Percentiles rank a stretch among this genome's conserved stretches.
Evolutionary conservation across 2,329 filamentous ascomycete species (phyloP).

Genomic region (Davidsoniella eucalypti): DNA sequence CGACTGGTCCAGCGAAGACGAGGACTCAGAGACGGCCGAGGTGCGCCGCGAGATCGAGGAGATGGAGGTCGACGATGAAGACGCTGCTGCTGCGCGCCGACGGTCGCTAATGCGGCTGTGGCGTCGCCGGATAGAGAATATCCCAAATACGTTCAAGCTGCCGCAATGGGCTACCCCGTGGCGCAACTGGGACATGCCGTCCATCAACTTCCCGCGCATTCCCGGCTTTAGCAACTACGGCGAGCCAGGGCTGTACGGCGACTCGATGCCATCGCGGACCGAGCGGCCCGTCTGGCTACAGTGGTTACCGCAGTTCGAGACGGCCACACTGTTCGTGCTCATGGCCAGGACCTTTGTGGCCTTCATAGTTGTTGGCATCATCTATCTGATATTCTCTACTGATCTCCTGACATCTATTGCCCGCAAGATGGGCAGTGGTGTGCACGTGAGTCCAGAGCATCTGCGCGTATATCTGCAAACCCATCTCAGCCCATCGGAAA

Average conservation of each 20-base stretch:
- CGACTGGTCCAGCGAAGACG: conserved; percentile 33
- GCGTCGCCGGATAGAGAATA: conserved; percentile 8
- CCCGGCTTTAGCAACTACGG: conserved; percentile 14
- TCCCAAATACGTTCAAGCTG: conserved; percentile 32
- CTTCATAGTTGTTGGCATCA: conserved; percentile 54
- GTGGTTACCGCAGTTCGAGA: conserved; percentile 14
- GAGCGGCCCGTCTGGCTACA: conserved; percentile 11
- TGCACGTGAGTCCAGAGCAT: conserved; percentile 65
- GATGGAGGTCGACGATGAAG: conserved; percentile 71
- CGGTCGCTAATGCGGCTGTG: conserved; percentile 22
- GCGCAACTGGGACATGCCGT: conserved; percentile 32
- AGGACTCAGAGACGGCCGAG: conserved; percentile 40
- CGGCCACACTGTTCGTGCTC: conserved; percentile 38
- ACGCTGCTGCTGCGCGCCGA: conserved; percentile 32
- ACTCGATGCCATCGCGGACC: conserved; percentile 7
- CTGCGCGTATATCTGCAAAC: conserved; percentile 60
- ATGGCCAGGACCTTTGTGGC: conserved; percentile 60
- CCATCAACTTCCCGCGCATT: conserved; percentile 30
- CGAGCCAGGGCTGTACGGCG: conserved; percentile 5
- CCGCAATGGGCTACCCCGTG: conserved; percentile 39
- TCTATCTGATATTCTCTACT: conserved; percentile 76
- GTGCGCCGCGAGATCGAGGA: conserved; percentile 74
- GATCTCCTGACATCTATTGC: conserved; percentile 59
- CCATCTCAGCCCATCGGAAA: conserved; percentile 51
- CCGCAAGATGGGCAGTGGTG: conserved; percentile 45